Conservation (phyloP, 2,329 filamentous ascomycete species). For the Arthrinium phaeospermum region DNA sequence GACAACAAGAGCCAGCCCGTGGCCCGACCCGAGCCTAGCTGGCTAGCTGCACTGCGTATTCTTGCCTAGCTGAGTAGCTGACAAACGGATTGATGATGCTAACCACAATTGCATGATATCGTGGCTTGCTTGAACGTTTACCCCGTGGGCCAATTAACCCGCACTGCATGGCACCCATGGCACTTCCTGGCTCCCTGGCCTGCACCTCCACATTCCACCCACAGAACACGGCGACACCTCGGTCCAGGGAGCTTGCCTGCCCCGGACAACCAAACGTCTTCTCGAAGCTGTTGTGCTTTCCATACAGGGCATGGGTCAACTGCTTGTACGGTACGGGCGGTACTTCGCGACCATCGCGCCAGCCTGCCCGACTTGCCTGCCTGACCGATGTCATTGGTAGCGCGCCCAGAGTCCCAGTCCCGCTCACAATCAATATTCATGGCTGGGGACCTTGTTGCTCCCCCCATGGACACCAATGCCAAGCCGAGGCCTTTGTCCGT, state of each 20-base stretch:
- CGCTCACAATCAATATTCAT: background rate
- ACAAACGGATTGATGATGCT: background rate
- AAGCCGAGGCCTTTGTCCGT: background rate
- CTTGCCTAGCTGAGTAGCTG: background rate
- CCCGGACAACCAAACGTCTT: background rate
- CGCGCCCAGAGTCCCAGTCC: background rate
- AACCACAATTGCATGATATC: constrained; percentile 12
- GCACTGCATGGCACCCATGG: constrained; percentile 6
- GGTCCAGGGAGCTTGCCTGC: background rate
- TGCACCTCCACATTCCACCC: constrained; percentile 5
- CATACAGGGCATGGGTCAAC: background rate
- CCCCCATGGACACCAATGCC: background rate
- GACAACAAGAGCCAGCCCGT: background rate
- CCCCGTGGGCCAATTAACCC: constrained; percentile 15
- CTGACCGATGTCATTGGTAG: background rate
- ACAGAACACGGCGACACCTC: constrained; percentile 10
- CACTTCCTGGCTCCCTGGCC: background rate
- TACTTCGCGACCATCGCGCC: background rate
- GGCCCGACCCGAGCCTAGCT: background rate
- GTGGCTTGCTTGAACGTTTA: constrained; percentile 15
- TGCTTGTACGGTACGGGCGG: background rate
- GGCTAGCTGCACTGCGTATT: background rate
- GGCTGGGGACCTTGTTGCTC: background rate
- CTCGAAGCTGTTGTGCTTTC: constrained; percentile 11
- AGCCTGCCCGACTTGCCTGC: background rate